Conservation (phyloP, 2,329 filamentous ascomycete species). For the Colletotrichum tropicale region DNA sequence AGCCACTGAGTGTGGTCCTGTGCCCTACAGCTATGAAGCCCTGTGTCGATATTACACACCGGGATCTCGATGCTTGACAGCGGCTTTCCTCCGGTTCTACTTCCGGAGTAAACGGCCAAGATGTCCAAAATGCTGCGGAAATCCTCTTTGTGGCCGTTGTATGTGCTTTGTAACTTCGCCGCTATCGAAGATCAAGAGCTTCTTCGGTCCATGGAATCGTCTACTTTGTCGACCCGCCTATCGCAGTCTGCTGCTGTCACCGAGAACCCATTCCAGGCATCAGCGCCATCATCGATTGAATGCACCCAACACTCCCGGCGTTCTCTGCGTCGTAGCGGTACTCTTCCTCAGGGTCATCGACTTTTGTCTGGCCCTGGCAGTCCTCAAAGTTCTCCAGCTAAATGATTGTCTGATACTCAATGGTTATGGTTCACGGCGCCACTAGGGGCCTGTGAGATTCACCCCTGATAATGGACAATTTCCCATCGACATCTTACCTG, state of each 20-base stretch:
- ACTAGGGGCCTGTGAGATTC: not conserved
- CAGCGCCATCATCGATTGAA: not conserved
- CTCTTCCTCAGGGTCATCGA: not conserved
- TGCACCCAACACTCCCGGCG: not conserved
- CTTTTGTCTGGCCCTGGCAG: not conserved
- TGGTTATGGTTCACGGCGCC: not conserved
- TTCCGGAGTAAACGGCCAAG: not conserved
- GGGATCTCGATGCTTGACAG: not conserved
- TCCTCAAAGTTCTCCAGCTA: not conserved
- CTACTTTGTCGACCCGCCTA: not conserved
- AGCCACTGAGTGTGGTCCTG: not conserved
- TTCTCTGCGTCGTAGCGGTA: not conserved
- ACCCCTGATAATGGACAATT: not conserved
- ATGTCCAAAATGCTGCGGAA: not conserved
- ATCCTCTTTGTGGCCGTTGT: not conserved
- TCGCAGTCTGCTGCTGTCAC: not conserved
- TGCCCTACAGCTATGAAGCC: not conserved
- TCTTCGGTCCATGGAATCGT: not conserved
- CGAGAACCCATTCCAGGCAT: not conserved
- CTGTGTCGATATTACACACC: not conserved
- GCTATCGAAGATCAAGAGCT: not conserved
- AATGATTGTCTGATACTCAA: not conserved
- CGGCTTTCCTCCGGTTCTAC: not conserved
- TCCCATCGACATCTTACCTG: not conserved
- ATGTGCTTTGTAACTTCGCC: not conserved